These are phyloP conservation scores for Pythium rishiriense DNA, from an alignment of 352 stramenopile genomes.

Conservation along the genomic window DNA sequence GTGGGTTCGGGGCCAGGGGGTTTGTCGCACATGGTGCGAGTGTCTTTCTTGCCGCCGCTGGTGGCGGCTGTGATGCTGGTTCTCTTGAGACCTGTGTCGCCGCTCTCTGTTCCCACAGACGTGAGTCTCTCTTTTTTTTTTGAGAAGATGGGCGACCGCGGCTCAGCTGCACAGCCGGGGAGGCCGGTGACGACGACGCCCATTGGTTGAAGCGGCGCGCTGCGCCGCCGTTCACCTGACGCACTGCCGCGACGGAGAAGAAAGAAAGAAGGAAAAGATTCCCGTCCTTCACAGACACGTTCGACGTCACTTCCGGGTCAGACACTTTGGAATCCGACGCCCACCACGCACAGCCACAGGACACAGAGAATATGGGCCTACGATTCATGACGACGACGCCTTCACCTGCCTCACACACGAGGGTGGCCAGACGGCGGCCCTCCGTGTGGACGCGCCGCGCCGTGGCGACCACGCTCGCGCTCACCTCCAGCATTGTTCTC, in stretches of 20 bases:
- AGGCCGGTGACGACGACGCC: not conserved
- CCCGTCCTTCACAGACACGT: not conserved
- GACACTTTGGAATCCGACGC: slow-evolving; percentile 2
- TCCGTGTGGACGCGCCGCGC: slow-evolving; percentile 19
- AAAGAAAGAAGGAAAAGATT: slow-evolving; percentile 5
- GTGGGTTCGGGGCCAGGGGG: too few relatives aligned
- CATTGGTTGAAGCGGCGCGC: slow-evolving; percentile 10
- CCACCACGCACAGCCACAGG: not conserved
- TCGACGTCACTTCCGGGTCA: not conserved
- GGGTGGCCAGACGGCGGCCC: not conserved
- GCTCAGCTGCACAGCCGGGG: slow-evolving; percentile 22
- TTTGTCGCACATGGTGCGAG: not conserved
- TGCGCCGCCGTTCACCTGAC: slow-evolving; percentile 1
- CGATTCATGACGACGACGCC: not conserved
- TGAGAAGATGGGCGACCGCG: slow-evolving; percentile 14
- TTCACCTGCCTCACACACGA: not conserved
- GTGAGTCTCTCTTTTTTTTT: not conserved
- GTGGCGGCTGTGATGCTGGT: not conserved
- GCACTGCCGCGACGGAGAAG: not conserved
- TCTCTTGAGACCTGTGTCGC: not conserved
- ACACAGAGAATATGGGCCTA: not conserved
- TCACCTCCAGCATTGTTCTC: slow-evolving; percentile 9
- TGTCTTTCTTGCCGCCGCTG: not conserved
- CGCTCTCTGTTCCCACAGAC: not conserved
- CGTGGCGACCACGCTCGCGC: not conserved